Conservation (phyloP, 129 eudicot genomes). For the Glebionis coronaria region DNA sequence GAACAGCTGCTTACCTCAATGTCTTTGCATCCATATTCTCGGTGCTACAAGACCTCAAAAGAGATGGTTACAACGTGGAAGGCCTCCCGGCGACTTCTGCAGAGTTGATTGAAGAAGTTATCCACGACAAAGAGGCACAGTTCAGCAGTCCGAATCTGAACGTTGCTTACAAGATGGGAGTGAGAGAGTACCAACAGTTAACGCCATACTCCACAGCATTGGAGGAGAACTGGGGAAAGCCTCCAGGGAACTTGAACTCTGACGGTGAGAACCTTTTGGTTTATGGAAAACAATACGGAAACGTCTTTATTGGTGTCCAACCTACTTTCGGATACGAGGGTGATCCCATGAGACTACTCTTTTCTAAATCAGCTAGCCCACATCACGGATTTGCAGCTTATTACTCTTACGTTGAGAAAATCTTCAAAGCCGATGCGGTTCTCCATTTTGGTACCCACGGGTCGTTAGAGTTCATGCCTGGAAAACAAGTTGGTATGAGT, state of each 20-base stretch:
- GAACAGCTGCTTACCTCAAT: constrained; percentile 95
- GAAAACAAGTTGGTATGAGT: constrained; percentile 99
- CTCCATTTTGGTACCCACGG: constrained; percentile 99
- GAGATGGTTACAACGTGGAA: constrained; percentile 80
- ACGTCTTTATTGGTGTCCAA: constrained; percentile 95
- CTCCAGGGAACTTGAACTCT: constrained; percentile 96
- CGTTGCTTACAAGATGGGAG: constrained; percentile 86
- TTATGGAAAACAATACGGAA: constrained; percentile 88
- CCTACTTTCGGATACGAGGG: constrained; percentile 99
- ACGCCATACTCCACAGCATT: constrained; percentile 77
- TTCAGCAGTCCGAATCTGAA: constrained; percentile 98
- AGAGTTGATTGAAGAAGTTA: constrained; percentile 86
- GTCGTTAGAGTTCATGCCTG: constrained; percentile 98
- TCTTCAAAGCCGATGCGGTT: constrained; percentile 92
- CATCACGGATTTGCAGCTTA: constrained; percentile 99
- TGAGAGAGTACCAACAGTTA: constrained; percentile 76
- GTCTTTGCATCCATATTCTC: constrained; percentile 92
- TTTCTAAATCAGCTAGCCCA: constrained; percentile 97
- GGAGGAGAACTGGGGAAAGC: constrained; percentile 99
- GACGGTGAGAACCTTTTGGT: constrained; percentile 98
- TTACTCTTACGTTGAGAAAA: constrained; percentile 90
- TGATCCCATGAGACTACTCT: constrained; percentile 95
- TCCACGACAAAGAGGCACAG: constrained; percentile 97
- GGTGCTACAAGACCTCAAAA: constrained; percentile 73
- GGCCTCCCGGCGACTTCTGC: constrained; percentile 85